These are phyloP conservation scores for Saturnispora sanitii DNA, from an alignment of 805 yeast species.

Conservation along the genomic window DNA sequence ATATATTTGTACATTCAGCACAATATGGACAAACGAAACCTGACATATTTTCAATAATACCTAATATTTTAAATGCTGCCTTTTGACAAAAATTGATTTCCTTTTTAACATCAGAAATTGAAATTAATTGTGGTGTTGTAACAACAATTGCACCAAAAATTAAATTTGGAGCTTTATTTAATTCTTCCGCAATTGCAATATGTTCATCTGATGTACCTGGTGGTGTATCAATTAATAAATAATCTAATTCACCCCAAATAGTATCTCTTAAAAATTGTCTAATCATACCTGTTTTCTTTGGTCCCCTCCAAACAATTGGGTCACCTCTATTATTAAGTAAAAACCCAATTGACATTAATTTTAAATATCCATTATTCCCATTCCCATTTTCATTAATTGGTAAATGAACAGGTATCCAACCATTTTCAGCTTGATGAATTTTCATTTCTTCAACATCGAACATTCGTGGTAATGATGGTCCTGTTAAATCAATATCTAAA, in stretches of 20 bases:
- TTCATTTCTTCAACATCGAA: conserved; percentile 78
- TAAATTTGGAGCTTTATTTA: conserved; percentile 52
- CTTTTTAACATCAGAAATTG: conserved; percentile 88
- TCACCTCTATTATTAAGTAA: conserved; percentile 74
- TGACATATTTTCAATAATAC: conserved; percentile 92
- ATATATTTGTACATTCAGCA: conserved; percentile 83
- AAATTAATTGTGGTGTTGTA: conserved; percentile 91
- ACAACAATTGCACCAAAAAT: conserved; percentile 86
- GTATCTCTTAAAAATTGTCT: conserved; percentile 88
- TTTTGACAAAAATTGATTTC: conserved; percentile 88
- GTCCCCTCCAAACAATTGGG: conserved; percentile 97
- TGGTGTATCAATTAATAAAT: conserved; percentile 87
- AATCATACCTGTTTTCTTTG: conserved; percentile 96
- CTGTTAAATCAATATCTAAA: conserved; percentile 88
- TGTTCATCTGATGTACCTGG: conserved; percentile 99
- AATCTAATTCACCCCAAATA: conserved; percentile 77
- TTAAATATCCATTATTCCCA: conserved; percentile 16
- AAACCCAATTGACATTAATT: conserved; percentile 84
- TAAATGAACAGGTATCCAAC: conserved; percentile 86
- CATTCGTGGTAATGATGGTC: conserved; percentile 95
- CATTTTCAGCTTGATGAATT: conserved; percentile 77
- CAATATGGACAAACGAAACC: conserved; percentile 95
- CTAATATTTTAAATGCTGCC: conserved; percentile 70
- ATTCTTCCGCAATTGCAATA: conserved; percentile 89
- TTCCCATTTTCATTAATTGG: conserved; percentile 16